These are phyloP conservation scores for Phytophthora tubulina DNA, from an alignment of 352 stramenopile genomes.

Conservation along the genomic window DNA sequence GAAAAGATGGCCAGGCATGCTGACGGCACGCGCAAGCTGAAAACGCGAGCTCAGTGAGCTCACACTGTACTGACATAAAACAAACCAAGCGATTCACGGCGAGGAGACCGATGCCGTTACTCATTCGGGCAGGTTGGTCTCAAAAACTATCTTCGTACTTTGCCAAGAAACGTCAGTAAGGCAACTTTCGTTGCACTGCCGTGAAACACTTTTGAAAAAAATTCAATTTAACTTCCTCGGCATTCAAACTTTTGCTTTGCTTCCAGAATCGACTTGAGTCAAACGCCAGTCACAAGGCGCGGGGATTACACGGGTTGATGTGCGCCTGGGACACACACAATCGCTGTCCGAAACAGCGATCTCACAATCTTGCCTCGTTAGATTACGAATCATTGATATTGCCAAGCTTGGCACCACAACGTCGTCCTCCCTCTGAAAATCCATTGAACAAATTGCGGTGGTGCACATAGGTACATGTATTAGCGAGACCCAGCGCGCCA, in stretches of 20 bases:
- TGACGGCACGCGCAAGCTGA: slow-evolving; percentile 25
- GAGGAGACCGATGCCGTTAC: slow-evolving; percentile 4
- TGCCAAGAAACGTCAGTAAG: slow-evolving; percentile 5
- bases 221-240: neutral
- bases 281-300: neutral
- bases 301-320: slow-evolving; percentile 10
- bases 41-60: neutral
- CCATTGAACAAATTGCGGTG: no score
- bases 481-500: no score
- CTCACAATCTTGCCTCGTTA: slow-evolving; percentile 5
- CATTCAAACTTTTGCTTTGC: neutral
- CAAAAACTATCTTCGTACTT: slow-evolving; percentile 17
- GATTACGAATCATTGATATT: slow-evolving; percentile 16
- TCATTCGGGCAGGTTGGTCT: slow-evolving; percentile 13
- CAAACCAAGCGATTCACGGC: slow-evolving; percentile 9
- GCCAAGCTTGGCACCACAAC: no score
- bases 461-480: no score
- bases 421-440: no score
- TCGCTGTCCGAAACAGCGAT: neutral
- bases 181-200: slow-evolving; percentile 9
- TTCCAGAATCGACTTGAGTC: slow-evolving; percentile 3
- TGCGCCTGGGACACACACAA: slow-evolving; percentile 17
- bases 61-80: neutral
- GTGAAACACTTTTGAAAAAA: neutral
- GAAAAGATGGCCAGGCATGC: slow-evolving; percentile 24